A percentile compares a stretch with the other conserved stretches of the same genome.
These are phyloP conservation scores for Xenosphaeropsis pyriputrescens DNA, from an alignment of 2,329 filamentous ascomycete genomes.

Conservation along the genomic window DNA sequence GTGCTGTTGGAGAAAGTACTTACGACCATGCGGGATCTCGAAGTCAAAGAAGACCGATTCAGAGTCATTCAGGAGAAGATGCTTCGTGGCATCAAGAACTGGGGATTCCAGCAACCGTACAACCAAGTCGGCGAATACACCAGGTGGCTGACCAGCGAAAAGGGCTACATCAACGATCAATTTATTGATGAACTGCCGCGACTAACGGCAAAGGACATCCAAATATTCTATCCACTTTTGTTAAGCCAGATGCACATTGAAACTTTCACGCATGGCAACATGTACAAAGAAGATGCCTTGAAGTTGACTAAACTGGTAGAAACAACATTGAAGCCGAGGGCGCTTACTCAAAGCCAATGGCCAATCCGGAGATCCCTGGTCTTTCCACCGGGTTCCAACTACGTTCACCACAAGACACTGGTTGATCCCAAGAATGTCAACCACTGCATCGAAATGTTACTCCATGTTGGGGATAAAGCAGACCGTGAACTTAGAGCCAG, in stretches of 20 bases:
- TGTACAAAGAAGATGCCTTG: slow-evolving; percentile 87
- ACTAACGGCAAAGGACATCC: slow-evolving; percentile 61
- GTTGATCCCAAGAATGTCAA: slow-evolving; percentile 84
- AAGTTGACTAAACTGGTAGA: slow-evolving; percentile 75
- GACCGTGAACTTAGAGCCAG: slow-evolving; percentile 62
- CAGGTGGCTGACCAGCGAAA: slow-evolving; percentile 64
- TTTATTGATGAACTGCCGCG: slow-evolving; percentile 61
- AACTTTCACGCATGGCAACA: slow-evolving; percentile 75
- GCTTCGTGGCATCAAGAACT: slow-evolving; percentile 66
- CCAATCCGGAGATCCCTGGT: slow-evolving; percentile 63
- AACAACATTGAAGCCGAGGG: slow-evolving; percentile 57
- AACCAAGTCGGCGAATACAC: slow-evolving; percentile 76
- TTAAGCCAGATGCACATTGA: slow-evolving; percentile 79
- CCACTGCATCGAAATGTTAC: slow-evolving; percentile 67
- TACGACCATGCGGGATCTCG: slow-evolving; percentile 67
- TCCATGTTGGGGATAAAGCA: slow-evolving; percentile 54
- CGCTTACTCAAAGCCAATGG: slow-evolving; percentile 66
- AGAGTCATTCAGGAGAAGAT: slow-evolving; percentile 81
- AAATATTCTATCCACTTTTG: slow-evolving; percentile 65
- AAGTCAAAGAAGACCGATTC: slow-evolving; percentile 78
- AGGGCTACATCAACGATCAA: slow-evolving; percentile 67
- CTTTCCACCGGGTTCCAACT: slow-evolving; percentile 69
- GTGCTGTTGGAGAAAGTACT: slow-evolving; percentile 85
- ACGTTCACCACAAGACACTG: slow-evolving; percentile 64
- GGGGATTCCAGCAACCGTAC: slow-evolving; percentile 78